phyloP scores from a whole-genome alignment of 345 rosid genomes.

The Kernera saxatilis region DNA sequence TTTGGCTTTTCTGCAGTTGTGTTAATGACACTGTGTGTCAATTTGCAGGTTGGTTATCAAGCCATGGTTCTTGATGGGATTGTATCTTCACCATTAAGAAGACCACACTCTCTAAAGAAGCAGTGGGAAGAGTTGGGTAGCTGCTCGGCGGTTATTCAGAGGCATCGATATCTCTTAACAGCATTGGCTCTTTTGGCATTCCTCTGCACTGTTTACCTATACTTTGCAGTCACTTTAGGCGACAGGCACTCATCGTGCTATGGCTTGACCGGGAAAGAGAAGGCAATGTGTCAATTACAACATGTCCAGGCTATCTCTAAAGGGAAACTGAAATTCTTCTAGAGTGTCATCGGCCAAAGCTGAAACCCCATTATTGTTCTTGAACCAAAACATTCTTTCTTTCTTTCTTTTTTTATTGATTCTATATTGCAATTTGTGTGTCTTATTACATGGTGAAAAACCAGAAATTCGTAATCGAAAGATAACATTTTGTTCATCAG shows the following conservation, averaged over 20 bases:
- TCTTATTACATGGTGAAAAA: not conserved
- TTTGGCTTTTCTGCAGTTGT: not conserved
- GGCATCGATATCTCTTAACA: constrained; percentile 88
- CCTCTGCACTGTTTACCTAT: constrained; percentile 83
- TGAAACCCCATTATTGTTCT: constrained; percentile 15
- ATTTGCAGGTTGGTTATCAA: constrained; percentile 8
- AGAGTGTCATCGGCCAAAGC: not conserved
- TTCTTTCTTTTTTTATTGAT: not conserved
- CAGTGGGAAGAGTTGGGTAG: constrained; percentile 77
- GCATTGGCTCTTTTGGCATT: constrained; percentile 70
- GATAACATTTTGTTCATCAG: not conserved
- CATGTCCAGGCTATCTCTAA: constrained; percentile 43
- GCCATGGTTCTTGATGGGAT: constrained; percentile 70
- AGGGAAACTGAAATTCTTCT: constrained; percentile 56
- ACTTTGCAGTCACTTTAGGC: constrained; percentile 86
- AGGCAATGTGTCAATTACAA: constrained; percentile 53
- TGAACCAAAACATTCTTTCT: not conserved
- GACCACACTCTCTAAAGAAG: constrained; percentile 57
- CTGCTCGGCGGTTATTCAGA: constrained; percentile 59
- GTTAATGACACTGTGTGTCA: not conserved
- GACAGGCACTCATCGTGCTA: constrained; percentile 52
- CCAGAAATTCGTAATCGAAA: not conserved
- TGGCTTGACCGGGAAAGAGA: constrained; percentile 57
- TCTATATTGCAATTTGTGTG: not conserved
- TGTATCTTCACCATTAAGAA: constrained; percentile 70